These are phyloP conservation scores for Achlya hypogyna DNA, from an alignment of 352 stramenopile species.

Conservation along the genomic window DNA sequence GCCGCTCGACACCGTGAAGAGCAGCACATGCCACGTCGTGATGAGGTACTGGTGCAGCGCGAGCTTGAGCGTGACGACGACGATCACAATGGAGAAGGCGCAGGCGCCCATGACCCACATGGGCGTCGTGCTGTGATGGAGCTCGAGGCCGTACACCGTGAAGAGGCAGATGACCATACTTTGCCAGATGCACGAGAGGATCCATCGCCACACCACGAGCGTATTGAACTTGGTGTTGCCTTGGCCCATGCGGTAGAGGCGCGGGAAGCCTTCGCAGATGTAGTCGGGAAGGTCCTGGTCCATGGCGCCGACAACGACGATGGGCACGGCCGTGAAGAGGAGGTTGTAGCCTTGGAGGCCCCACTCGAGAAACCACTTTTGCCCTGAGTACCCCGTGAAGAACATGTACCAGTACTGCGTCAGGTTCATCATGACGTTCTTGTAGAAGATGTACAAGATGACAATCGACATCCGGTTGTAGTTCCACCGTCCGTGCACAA, in stretches of 20 bases:
- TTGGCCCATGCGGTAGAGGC: conserved; percentile 77
- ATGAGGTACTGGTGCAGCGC: conserved; percentile 81
- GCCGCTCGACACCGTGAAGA: conserved; percentile 57
- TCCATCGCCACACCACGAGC: conserved; percentile 74
- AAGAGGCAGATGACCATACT: conserved; percentile 78
- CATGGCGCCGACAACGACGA: conserved; percentile 73
- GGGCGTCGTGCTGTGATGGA: conserved; percentile 71
- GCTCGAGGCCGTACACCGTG: conserved; percentile 73
- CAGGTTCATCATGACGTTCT: conserved; percentile 93
- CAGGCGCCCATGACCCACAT: conserved; percentile 92
- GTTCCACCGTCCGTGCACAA: conserved; percentile 91
- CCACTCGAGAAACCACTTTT: conserved; percentile 84
- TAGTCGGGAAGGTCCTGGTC: conserved; percentile 77
- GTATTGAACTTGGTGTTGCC: conserved; percentile 82
- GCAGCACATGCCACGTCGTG: conserved; percentile 56
- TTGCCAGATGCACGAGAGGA: conserved; percentile 74
- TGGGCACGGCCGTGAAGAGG: conserved; percentile 77
- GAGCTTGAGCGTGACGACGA: conserved; percentile 94
- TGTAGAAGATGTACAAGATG: conserved; percentile 94
- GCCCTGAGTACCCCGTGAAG: conserved; percentile 79
- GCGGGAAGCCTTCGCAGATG: conserved; percentile 53
- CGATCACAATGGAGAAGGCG: conserved; percentile 90
- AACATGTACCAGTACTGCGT: conserved; percentile 93
- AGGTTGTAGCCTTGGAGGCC: conserved; percentile 85
- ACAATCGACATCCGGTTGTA: conserved; percentile 91